Evolutionary conservation across 345 rosid species (phyloP), one percentile per base, ranked within the genome.

Genomic region (Brassica carinata): DNA sequence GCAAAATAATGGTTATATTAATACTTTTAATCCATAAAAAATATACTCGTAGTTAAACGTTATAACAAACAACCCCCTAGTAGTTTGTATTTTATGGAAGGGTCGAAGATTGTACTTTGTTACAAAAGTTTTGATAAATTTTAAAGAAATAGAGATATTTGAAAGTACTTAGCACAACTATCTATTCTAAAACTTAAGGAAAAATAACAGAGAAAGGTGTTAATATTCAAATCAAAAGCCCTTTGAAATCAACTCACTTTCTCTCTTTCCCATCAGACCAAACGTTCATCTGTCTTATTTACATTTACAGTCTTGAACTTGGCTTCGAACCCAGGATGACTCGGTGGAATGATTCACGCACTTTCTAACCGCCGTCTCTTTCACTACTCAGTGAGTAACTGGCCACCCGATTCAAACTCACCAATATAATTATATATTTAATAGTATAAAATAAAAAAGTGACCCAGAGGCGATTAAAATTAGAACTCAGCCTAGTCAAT

Each of bases 311-410:
- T 62, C 62, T 70, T 53, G 7, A 74, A 57, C 85, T 85, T 87
- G 83, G 79, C 81, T 71, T 73, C 53, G 72, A 87, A 86, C 89
- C 74, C 83, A 84, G 94, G 94, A 91, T 85, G 92, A 90, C 92
- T 87, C 85, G 88, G 89, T 89, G 74, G 83, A 83, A 61, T 75
- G 64, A 84, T 86, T 79, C 86, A 84, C 77, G 81, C 82, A 55
- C 80, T 84, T 73, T 72, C 29, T 64, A 43, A 69, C 30, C 79
- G 92, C 92, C 90, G 85, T 91, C 94, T 82, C 96, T 91, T 57
- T 71, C 64, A 69, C 75, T 69, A 40, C 79, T 61, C 75, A 31
- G 73, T 17, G 62, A 65, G 53, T 34, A 69, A 51, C 81, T 78
- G 67, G 67, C 67, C 63, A 67, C 58, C 43, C 63, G 34, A 43